Evolutionary conservation across 345 rosid species (phyloP), one percentile per base, ranked within the genome.

Genomic region (Diplotaxis tenuifolia): DNA sequence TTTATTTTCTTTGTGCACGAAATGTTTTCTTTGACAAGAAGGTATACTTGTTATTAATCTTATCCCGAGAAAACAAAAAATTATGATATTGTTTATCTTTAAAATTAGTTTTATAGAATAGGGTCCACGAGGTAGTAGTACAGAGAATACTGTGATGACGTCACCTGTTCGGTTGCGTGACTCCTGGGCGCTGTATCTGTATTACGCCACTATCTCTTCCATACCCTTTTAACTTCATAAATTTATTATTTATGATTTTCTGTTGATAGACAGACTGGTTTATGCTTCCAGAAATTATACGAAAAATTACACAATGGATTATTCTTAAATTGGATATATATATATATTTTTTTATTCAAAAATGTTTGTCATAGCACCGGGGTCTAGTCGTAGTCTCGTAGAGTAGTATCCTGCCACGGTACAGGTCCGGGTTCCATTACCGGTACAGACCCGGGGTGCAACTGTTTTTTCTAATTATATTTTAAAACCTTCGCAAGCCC

Each of bases 361-460:
- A 47, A 15, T 47, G 52, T 16, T n/a, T n/a, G 20, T 47, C 19
- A 47, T 6, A 15, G 57, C 92, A 83, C 86, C 85, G 83, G 88
- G 88, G 88, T 84, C 84, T 82, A 84, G 89, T 84, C 88, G 88
- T 85, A 83, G 87, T n/a, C n/a, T n/a, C n/a, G n/a, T n/a, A n/a
- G n/a, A n/a, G n/a, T n/a, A n/a, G n/a, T n/a, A n/a, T n/a, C n/a
- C n/a, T n/a, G n/a, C n/a, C n/a, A n/a, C n/a, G n/a, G n/a, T n/a
- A n/a, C n/a, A n/a, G n/a, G n/a, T n/a, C n/a, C n/a, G n/a, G n/a
- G n/a, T n/a, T n/a, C n/a, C n/a, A n/a, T n/a, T n/a, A n/a, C n/a
- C n/a, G n/a, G n/a, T n/a, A n/a, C n/a, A n/a, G n/a, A n/a, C n/a
- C 88, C 87, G 82, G 84, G 87, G 90, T 86, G 86, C 90, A 18